phyloP scores from a whole-genome alignment of 2,329 filamentous ascomycete species.

The Rhynchosporium agropyri region DNA sequence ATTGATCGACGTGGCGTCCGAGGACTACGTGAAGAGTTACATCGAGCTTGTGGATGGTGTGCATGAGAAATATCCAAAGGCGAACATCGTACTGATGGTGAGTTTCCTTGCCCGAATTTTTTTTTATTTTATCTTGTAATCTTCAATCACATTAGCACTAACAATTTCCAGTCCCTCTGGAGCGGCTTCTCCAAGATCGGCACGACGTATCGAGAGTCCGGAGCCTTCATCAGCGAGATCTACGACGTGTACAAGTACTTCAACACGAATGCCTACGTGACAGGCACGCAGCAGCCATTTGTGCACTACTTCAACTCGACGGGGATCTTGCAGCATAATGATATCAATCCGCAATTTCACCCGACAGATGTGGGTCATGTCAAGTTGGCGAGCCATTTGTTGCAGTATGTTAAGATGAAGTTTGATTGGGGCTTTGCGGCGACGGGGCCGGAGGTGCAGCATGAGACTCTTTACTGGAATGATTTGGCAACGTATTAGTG shows the following conservation, averaged over 20 bases:
- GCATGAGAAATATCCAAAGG: constrained; percentile 50
- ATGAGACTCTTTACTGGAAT: constrained; percentile 57
- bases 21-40: constrained; percentile 47
- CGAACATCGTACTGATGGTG: constrained; percentile 49
- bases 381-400: constrained; percentile 62
- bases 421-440: constrained; percentile 60
- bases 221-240: constrained; percentile 53
- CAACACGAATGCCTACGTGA: constrained; percentile 49
- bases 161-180: constrained; percentile 52
- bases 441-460: constrained; percentile 55
- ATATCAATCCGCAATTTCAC: constrained; percentile 60
- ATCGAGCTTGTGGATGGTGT: constrained; percentile 51
- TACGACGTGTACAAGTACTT: constrained; percentile 55
- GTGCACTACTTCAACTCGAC: constrained; percentile 65
- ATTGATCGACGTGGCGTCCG: constrained; percentile 46
- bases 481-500: constrained; percentile 38
- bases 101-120: constrained; percentile 28
- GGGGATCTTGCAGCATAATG: constrained; percentile 63
- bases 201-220: constrained; percentile 52
- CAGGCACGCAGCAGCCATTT: constrained; percentile 43
- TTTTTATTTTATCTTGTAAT: no score
- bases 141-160: background rate
- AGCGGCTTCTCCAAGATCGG: constrained; percentile 54
- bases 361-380: constrained; percentile 63
- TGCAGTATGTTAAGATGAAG: constrained; percentile 58